Conservation (phyloP, 1,139 yeast genomes). For the Arxiozyma telluris region DNA sequence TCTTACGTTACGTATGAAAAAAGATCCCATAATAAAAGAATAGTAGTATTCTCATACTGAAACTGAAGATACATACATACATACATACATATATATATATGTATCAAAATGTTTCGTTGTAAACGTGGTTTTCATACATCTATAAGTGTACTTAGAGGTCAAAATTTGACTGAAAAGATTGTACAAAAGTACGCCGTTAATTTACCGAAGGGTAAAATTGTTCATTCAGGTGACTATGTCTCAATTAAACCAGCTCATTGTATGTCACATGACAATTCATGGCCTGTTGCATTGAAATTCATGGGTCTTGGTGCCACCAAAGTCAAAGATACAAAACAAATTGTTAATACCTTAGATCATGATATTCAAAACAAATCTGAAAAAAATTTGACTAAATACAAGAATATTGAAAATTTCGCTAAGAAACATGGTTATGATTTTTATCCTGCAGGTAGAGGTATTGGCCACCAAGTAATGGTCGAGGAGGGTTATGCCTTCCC, state of each 20-base stretch:
- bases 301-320: conserved; percentile 86
- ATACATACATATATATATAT: not conserved
- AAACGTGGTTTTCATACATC: conserved; percentile 14
- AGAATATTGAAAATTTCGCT: conserved; percentile 83
- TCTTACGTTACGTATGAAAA: too few relatives aligned
- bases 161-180: conserved; percentile 88
- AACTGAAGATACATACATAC: not conserved
- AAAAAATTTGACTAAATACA: conserved; percentile 77
- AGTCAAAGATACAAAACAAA: conserved; percentile 54
- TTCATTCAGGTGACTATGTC: conserved; percentile 87
- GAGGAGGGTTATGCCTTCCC: conserved; percentile 99
- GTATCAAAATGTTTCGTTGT: conserved; percentile 9
- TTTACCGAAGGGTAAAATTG: conserved; percentile 57
- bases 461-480: conserved; percentile 97
- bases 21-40: not conserved
- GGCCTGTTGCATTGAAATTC: conserved; percentile 34
- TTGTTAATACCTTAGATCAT: conserved; percentile 93
- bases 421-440: conserved; percentile 89
- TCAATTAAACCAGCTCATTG: conserved; percentile 93
- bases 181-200: conserved; percentile 91
- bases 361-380: conserved; percentile 92
- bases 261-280: conserved; percentile 95
- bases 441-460: conserved; percentile 98
- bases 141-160: conserved; percentile 32
- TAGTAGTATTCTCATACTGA: too few relatives aligned